Percentiles rank a stretch among this genome's conserved stretches.
These are phyloP conservation scores for Vaccinium corymbosum DNA, from an alignment of 148 eudicot species.

Conservation along the genomic window DNA sequence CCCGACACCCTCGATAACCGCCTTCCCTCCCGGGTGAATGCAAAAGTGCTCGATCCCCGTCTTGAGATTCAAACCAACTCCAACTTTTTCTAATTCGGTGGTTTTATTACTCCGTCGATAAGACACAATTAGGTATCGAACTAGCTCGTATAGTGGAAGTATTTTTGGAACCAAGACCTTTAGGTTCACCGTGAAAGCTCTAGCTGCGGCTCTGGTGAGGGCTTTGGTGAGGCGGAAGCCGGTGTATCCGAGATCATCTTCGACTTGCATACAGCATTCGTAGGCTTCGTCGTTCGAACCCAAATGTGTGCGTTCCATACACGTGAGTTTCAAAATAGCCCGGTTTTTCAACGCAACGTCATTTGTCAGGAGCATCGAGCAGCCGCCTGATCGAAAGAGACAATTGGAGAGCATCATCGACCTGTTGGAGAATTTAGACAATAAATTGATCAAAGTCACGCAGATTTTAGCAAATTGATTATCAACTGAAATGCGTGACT, in stretches of 20 bases:
- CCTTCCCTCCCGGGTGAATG: conserved; percentile 83
- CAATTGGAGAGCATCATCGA: conserved; percentile 86
- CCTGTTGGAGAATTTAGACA: not conserved
- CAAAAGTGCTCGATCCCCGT: conserved; percentile 71
- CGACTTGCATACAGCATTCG: conserved; percentile 65
- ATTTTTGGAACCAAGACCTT: conserved; percentile 47
- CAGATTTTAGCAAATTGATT: too few species aligned
- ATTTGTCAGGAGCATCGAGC: conserved; percentile 76
- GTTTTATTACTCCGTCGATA: not conserved
- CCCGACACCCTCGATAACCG: conserved; percentile 69
- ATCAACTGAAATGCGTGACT: too few species aligned
- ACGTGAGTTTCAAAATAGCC: conserved; percentile 54
- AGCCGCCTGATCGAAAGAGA: conserved; percentile 73
- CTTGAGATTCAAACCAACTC: conserved; percentile 48
- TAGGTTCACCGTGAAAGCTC: conserved; percentile 49
- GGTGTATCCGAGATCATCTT: conserved; percentile 45
- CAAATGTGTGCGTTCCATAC: conserved; percentile 58
- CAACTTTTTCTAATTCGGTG: not conserved
- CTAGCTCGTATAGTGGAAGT: conserved; percentile 46
- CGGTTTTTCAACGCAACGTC: conserved; percentile 27
- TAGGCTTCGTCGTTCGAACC: conserved; percentile 68
- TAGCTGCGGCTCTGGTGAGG: conserved; percentile 59
- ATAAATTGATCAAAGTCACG: not conserved
- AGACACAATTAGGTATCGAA: conserved; percentile 26
- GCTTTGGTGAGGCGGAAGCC: conserved; percentile 60